Evolutionary conservation across 805 yeast genomes (phyloP), one percentile per base, ranked within the genome.

Genomic region (Kluyveromyces lactis): DNA sequence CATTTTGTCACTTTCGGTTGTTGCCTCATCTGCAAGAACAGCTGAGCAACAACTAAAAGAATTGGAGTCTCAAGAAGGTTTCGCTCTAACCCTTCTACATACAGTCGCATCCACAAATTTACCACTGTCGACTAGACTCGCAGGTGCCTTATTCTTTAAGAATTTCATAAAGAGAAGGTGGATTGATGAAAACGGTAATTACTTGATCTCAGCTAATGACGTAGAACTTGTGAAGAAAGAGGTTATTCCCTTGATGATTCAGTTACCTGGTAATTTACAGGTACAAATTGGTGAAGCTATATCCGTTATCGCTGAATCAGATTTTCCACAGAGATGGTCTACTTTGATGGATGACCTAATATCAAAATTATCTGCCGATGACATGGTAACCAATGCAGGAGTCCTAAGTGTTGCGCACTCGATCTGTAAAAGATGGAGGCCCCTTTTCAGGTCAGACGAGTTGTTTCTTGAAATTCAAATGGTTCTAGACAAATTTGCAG

Each of bases 391-490:
- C 38, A 86, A 87, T 58, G 83, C 80, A 50, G 95, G 96, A 39
- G 89, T 94, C 4, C 66, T 94, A 41, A 73, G 78, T 8, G 97
- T 94, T 16, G 94, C 97, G 4, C 98, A 92, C 60, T 85, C 96
- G 1, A 90, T 92, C 44, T 94, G 90, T 67, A 86, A 83, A 60
- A 79, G 95, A 63, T 92, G 99, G 99, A 75, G 98, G 55, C 95
- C 97, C 1, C 68, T 90, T 41, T 86, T 86, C 57, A 74, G 96
- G 51, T 82, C 95, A 1, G 95, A 94, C 57, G 96, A 79, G 33
- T 71, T 92, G 40, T 89, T 86, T 58, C 57, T 75, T 41, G 99
- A 92, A 57, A 92, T 92, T 55, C 78, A 81, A 56, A 68, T 85
- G 56, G 99, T 92, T 1, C 68, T 92, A 47, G 84, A 77, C 42